Conservation (phyloP, 352 stramenopile genomes). For the Pythium dissimile region DNA sequence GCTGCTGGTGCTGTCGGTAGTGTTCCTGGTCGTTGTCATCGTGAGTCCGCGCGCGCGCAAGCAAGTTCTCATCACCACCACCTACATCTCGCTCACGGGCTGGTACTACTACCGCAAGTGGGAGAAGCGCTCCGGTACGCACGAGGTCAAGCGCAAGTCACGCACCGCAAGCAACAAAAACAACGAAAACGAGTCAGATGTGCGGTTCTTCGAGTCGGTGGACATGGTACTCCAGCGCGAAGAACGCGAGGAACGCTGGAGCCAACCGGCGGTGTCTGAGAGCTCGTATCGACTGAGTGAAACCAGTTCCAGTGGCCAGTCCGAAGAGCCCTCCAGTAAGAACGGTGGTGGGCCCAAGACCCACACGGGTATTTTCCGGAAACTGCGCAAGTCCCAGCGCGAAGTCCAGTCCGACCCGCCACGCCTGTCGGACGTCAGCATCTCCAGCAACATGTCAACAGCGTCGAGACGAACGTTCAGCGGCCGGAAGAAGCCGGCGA, state of each 20-base stretch:
- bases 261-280: constrained; percentile 30
- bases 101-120: constrained; percentile 84
- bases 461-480: constrained; percentile 51
- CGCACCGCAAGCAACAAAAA: constrained; percentile 3
- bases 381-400: constrained; percentile 16
- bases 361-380: constrained; percentile 3
- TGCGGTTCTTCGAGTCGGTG: constrained; percentile 20
- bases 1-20: constrained; percentile 36
- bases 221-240: constrained; percentile 17
- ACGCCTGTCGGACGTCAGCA: constrained; percentile 24
- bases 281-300: constrained; percentile 42
- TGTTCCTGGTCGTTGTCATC: constrained; percentile 37
- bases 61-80: constrained; percentile 62
- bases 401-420: constrained; percentile 4
- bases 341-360: constrained; percentile 17
- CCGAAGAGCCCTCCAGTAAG: constrained; percentile 30
- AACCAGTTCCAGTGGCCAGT: constrained; percentile 49
- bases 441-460: constrained; percentile 31
- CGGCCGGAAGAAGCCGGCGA: constrained; percentile 74
- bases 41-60: constrained; percentile 53
- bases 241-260: constrained; percentile 6
- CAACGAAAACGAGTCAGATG: constrained; percentile 11
- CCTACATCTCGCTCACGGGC: constrained; percentile 74
- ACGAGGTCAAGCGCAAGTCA: constrained; percentile 5
- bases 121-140: constrained; percentile 53